Evolutionary conservation across 2,329 filamentous ascomycete genomes (phyloP), one percentile per base, ranked within the genome.

Genomic region (Alternaria gaisen): DNA sequence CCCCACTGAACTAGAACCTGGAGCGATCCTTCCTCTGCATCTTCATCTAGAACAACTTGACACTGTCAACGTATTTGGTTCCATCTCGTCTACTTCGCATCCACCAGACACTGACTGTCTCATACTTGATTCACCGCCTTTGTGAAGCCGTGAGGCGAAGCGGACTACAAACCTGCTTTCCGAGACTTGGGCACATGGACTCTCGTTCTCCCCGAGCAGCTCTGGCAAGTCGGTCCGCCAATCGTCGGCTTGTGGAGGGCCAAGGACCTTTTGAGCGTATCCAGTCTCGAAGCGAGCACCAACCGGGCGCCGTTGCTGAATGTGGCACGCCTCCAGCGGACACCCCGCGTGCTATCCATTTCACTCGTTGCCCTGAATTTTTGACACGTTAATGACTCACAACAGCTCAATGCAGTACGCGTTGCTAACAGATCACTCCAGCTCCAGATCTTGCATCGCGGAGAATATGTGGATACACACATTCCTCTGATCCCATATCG

Each of bases 191-290:
- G 28, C 44, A 36, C 18, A 28, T 32, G 18, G 32, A 26, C 3
- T 24, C 47, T 51, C 46, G 57, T 30, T 55, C 53, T 54, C 51
- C 43, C 57, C 57, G 56, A 34, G 22, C 40, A 53, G 34, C 24
- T 50, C 64, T 65, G 65, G 65, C 63, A 51, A 71, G 61, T 68
- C 68, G 65, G 67, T 61, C 68, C 68, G 69, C 48, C 34, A 51
- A 22, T 59, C 22, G 47, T 52, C 41, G 53, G 50, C 58, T 55
- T 61, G 58, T 46, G 56, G 58, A 53, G 50, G 47, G 68, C 67
- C 68, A 71, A 72, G 68, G 41, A 42, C 56, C 50, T 52, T 53
- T 47, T 54, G 50, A 56, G 58, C 61, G 60, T 59, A 64, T 26
- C 58, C 46, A 28, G 50, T 51, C 28, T 56, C 47, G 56, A 64